These are phyloP conservation scores for Paramecium bursaria DNA, from an alignment of 73 alveolate genomes.

Conservation along the genomic window DNA sequence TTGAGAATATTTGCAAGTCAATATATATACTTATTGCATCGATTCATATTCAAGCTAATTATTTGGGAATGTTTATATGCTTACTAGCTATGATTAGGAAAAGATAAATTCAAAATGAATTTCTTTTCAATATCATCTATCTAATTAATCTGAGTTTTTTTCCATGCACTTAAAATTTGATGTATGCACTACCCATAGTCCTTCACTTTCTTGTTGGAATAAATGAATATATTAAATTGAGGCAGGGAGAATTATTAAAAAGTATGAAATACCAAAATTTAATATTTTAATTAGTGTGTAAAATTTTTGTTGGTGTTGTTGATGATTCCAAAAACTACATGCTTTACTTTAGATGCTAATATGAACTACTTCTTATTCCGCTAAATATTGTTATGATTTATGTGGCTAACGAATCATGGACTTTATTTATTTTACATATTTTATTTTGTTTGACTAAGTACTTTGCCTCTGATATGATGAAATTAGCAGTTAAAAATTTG, in stretches of 20 bases:
- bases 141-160: conserved; percentile 28
- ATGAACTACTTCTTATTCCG: conserved; percentile 13
- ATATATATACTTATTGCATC: conserved; percentile 13
- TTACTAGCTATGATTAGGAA: conserved; percentile 12
- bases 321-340: conserved; percentile 1
- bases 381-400: neutral
- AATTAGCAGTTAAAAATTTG: no score
- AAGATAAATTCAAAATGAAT: conserved; percentile 3
- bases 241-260: neutral
- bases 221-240: conserved; percentile 1
- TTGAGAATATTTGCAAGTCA: conserved; percentile 7
- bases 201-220: conserved; percentile 39
- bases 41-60: conserved; percentile 21
- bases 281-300: conserved; percentile 5
- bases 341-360: conserved; percentile 34
- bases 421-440: neutral
- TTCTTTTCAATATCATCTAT: conserved; percentile 27
- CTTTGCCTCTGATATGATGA: no score
- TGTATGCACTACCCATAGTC: conserved; percentile 28
- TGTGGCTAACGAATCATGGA: conserved; percentile 20
- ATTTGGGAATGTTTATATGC: conserved; percentile 34
- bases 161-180: conserved; percentile 7
- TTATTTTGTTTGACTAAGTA: neutral
- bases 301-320: neutral
- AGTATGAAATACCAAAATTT: neutral